Base-by-base conservation (phyloP, 2,329 filamentous ascomycete genomes). In the Massarina eburnea region DNA sequence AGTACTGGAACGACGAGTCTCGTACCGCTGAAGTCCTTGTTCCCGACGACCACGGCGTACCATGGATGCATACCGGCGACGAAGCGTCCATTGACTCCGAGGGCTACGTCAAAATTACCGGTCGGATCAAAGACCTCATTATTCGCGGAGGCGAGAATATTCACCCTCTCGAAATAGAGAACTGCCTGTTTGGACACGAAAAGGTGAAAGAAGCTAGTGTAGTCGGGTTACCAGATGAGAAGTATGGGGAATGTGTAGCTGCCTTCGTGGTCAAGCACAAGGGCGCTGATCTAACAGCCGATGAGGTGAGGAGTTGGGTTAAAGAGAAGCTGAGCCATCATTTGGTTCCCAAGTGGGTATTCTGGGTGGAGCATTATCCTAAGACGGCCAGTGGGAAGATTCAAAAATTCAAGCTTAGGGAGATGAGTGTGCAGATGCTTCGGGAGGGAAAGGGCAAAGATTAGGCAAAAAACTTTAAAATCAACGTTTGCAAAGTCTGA, bases 371-470 rank as follows among this genome's bases (percentile, higher is more conserved):
- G 1, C 81, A 84, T n/a, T 95, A 89, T 66, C 92, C 92, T 17
- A 96, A 96, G 80, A 99, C 94, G 27, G 88, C 91, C 5, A 96
- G 90, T 67, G 92, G 92, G 19, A 99, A 99, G 81, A 91, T 97
- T 45, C 90, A 96, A 74, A 96, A 97, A 74, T 96, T 88, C 67
- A 92, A 86, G 74, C 69, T 97, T 60, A 81, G 82, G 62, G 86
- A 91, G 14, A 74, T 79, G 61, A 91, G 82, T 0, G 56, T 64
- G 8, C 44, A 39, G 19, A 21, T 62, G 22, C 4, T 64, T 2
- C 45, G 57, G 21, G 58, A 62, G 24, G 62, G 62, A 0, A 56
- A 59, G 37, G 61, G 61, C 1, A 14, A 30, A 14, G n/a, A 14
- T 8, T 30, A 30, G 27, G 27, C 12, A 7, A 7, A 7, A 26